Evolutionary conservation across 2,329 filamentous ascomycete species (phyloP), one percentile per base, ranked within the genome.

Genomic region (Zymoseptoria tritici): DNA sequence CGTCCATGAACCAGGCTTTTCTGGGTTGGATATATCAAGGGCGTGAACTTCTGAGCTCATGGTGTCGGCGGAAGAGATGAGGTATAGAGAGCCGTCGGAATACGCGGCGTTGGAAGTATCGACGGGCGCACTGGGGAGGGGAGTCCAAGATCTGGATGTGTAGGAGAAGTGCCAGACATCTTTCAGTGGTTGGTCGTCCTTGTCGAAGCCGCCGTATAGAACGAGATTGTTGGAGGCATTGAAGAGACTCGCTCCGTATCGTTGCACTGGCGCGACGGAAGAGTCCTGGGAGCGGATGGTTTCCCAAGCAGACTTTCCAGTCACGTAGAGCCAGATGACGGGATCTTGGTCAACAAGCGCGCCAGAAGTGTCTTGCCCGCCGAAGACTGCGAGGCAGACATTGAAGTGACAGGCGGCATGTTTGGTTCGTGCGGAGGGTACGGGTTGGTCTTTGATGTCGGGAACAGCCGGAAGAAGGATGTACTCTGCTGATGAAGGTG

Each of bases 341-440:
- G 73, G 70, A 4, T 71, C 67, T 31, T 73, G 71, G 16, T 75
- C 71, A 21, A 77, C 69, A 2, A 73, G 64, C 2, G 68, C 55
- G 1, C 70, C 72, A 0, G 60, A 57, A 16, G 71, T 66, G 24
- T 74, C 68, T 8, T 68, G 66, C 2, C 77, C 77, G 7, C 76
- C 76, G 53, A 75, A 78, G 2, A 78, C 55, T 2, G 73, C 72
- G 6, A 79, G 64, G 52, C 72, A 72, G 1, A 73, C 68, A 20
- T 76, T 73, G 60, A 76, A 74, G 3, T 70, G 68, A 55, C 75
- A 75, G 1, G 76, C 75, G 4, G 75, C 71, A 57, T 79, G 76
- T 19, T 71, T 70, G 4, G 71, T 71, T 46, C 77, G 67, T 19
- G 73, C 59, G 8, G 58, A 42, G 5, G 76, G 76, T 1, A 77